Percentiles rank a stretch among this genome's conserved stretches.
phyloP scores from a whole-genome alignment of 2,329 filamentous ascomycete species.

The Exophiala spinifera region DNA sequence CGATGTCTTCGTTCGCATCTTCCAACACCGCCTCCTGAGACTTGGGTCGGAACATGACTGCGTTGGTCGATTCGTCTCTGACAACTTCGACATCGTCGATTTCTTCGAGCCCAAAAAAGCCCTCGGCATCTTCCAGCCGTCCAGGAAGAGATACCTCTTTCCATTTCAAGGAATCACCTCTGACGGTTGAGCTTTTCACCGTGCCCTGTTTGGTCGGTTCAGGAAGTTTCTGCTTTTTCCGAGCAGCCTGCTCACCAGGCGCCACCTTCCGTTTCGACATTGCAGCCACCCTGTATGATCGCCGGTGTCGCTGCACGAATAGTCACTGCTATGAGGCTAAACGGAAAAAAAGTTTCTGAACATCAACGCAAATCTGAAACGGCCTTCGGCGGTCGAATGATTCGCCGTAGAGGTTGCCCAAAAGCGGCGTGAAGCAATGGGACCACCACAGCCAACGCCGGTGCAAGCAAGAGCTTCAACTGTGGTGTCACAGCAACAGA shows the following conservation, averaged over 20 bases:
- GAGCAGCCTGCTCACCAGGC: slow-evolving; percentile 10
- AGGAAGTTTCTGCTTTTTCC: slow-evolving; percentile 17
- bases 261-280: slow-evolving; percentile 35
- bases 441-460: too few relatives aligned
- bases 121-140: slow-evolving; percentile 82
- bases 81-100: slow-evolving; percentile 89
- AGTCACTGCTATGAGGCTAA: neutral
- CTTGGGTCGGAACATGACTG: slow-evolving; percentile 59
- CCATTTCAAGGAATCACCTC: slow-evolving; percentile 58
- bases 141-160: slow-evolving; percentile 67
- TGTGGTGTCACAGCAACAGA: too few relatives aligned
- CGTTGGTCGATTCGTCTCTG: slow-evolving; percentile 58
- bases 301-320: neutral
- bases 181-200: slow-evolving; percentile 27
- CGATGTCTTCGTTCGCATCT: slow-evolving; percentile 35
- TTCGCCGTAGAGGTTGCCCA: neutral
- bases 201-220: neutral
- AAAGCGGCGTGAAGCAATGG: neutral
- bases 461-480: too few relatives aligned
- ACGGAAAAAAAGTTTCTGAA: neutral
- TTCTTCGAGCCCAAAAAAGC: slow-evolving; percentile 88
- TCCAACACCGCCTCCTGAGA: slow-evolving; percentile 30
- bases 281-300: neutral
- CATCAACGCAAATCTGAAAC: neutral
- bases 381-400: neutral